These are phyloP conservation scores for Termitomyces sp. DNA, from an alignment of 1,284 basidiomycete species.

Conservation along the genomic window DNA sequence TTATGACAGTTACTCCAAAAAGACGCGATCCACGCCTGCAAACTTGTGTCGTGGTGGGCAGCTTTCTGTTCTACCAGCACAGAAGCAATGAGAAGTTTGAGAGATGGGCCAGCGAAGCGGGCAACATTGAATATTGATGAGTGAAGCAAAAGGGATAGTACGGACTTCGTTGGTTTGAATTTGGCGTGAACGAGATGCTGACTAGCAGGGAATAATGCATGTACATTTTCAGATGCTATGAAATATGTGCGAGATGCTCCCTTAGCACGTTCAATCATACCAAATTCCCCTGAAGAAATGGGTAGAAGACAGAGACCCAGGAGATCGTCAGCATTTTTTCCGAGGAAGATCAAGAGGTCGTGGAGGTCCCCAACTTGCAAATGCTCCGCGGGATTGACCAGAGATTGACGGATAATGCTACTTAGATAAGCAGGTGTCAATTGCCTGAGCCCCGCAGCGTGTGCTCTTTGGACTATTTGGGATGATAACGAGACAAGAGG, in stretches of 20 bases:
- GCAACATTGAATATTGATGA: constrained; percentile 21
- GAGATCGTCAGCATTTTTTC: constrained; percentile 12
- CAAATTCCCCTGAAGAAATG: constrained; percentile 27
- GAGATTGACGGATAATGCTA: constrained; percentile 15
- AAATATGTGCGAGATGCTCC: constrained; percentile 16
- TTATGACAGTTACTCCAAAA: constrained; percentile 23
- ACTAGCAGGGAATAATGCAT: constrained; percentile 10
- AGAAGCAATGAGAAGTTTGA: constrained; percentile 22
- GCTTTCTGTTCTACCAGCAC: constrained; percentile 9
- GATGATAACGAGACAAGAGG: constrained; percentile 14
- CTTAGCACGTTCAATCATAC: constrained; percentile 16
- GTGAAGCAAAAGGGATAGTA: constrained; percentile 15
- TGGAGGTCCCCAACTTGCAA: constrained; percentile 17
- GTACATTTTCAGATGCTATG: constrained; percentile 14
- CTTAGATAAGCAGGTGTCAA: constrained; percentile 21
- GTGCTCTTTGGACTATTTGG: constrained; percentile 3
- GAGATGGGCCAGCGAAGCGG: constrained; percentile 14
- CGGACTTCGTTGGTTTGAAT: constrained; percentile 3
- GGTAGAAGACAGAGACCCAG: constrained; percentile 29
- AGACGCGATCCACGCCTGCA: constrained; percentile 19
- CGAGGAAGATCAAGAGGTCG: constrained; percentile 24
- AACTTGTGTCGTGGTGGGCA: neutral
- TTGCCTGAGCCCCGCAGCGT: constrained; percentile 3
- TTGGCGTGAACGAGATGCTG: constrained; percentile 26
- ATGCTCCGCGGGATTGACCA: constrained; percentile 2